These are phyloP conservation scores for Penicillium crystallinum DNA, from an alignment of 495 filamentous ascomycete genomes.

Conservation along the genomic window DNA sequence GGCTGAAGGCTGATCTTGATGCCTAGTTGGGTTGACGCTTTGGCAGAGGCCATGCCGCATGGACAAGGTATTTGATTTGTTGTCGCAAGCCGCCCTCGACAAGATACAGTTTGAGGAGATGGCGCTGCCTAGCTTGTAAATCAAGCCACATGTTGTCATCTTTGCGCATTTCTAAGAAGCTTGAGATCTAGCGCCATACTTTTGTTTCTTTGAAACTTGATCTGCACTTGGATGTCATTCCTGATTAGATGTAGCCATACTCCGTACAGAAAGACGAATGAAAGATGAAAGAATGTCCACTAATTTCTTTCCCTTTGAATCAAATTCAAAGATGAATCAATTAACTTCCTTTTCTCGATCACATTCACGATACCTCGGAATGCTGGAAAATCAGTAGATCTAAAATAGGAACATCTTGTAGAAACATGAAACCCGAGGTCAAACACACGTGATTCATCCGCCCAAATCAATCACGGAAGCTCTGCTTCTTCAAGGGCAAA, in stretches of 20 bases:
- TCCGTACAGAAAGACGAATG: too few species aligned
- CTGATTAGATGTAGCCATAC: too few species aligned
- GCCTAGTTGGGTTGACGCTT: background rate
- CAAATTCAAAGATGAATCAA: too few species aligned
- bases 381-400: too few species aligned
- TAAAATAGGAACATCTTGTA: background rate
- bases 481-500: slow-evolving; percentile 16
- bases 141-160: background rate
- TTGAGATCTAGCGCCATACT: background rate
- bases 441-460: slow-evolving; percentile 29
- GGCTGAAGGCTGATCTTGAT: background rate
- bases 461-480: slow-evolving; percentile 13
- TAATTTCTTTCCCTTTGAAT: too few species aligned
- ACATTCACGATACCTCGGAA: too few species aligned
- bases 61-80: background rate
- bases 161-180: background rate
- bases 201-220: background rate
- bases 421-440: background rate
- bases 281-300: too few species aligned
- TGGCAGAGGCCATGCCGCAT: background rate
- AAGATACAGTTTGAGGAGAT: background rate
- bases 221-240: background rate
- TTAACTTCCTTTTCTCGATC: too few species aligned
- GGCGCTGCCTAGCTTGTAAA: slow-evolving; percentile 1
- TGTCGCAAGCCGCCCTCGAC: background rate